Evolutionary conservation across 1,284 basidiomycete genomes (phyloP), one percentile per base, ranked within the genome.

Genomic region (Fomitopsis betulina): DNA sequence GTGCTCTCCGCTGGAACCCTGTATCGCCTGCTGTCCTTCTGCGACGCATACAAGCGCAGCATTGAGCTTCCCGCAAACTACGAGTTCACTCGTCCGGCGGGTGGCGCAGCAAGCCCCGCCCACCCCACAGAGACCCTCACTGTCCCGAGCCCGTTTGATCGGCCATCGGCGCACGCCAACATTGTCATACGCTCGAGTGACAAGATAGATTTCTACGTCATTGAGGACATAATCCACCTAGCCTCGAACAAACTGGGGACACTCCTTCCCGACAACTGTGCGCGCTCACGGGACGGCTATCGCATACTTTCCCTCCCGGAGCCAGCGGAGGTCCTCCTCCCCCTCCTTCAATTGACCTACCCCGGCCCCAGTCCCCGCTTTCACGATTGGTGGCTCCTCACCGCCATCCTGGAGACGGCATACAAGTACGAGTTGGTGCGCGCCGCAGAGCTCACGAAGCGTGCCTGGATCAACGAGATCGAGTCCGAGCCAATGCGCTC

Each of bases 401-500:
- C 33, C 25, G 49, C 39, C 21, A 27, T 54, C 38, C 53, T 64
- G 50, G 56, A 55, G 45, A 47, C 62, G 2, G 64, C 66, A 39
- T 42, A 56, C 30, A 63, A 65, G 51, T 68, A 67, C 55, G 61
- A 64, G 42, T 62, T 68, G 55, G 54, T 58, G 33, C 54, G 62
- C 27, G 61, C 61, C 21, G 59, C 12, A 58, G 64, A 53, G n/a
- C 13, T 32, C 17, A 10, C 47, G 9, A 52, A 52, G 30, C 9
- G 51, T 8, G 30, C 17, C 19, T 50, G 60, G 52, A n/a, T 15
- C 30, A 27, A 57, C 17, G 68, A 54, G 4, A 57, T 57, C 38
- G 12, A 25, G 17, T 12, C 12, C 12, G 10, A 74, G 15, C 67
- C 77, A 0, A 43, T 75, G 25, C 67, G 64, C 10, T 51, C 71